A percentile compares a stretch with the other conserved stretches of the same genome.
Conservation (phyloP, 495 filamentous ascomycete genomes). For the Cercophora samala region DNA sequence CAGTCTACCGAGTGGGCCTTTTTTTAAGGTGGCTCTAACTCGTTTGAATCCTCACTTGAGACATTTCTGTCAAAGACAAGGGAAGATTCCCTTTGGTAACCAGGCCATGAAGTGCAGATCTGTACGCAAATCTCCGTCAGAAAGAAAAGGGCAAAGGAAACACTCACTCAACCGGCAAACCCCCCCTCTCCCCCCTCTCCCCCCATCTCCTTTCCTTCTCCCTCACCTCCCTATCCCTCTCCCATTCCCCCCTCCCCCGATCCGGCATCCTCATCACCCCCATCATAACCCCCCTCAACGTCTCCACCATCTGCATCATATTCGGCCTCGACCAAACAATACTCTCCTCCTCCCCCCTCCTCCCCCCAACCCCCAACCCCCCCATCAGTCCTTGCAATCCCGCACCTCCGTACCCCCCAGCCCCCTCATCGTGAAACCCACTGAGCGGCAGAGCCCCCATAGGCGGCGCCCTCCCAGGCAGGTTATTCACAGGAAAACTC, state of each 20-base stretch:
- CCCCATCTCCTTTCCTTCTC: background rate
- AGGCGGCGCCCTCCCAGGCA: background rate
- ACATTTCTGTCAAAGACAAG: no score
- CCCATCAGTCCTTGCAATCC: background rate
- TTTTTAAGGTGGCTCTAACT: no score
- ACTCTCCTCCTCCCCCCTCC: background rate
- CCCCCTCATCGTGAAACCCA: background rate
- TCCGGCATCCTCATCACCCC: background rate
- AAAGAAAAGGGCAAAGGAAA: background rate
- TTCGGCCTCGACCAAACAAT: conserved; percentile 42
- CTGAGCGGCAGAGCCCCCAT: background rate
- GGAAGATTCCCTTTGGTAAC: no score
- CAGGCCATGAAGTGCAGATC: no score
- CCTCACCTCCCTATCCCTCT: background rate
- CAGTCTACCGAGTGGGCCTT: no score
- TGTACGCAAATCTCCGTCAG: background rate
- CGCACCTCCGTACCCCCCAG: background rate
- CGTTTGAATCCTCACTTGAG: no score
- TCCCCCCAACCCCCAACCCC: background rate
- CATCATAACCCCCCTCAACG: conserved; percentile 39
- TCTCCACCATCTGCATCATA: conserved; percentile 44
- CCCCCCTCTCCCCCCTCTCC: background rate
- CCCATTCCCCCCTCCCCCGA: background rate
- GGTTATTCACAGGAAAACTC: background rate
- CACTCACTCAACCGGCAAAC: background rate